phyloP scores from a whole-genome alignment of 495 filamentous ascomycete species.

The Collariella sp. region DNA sequence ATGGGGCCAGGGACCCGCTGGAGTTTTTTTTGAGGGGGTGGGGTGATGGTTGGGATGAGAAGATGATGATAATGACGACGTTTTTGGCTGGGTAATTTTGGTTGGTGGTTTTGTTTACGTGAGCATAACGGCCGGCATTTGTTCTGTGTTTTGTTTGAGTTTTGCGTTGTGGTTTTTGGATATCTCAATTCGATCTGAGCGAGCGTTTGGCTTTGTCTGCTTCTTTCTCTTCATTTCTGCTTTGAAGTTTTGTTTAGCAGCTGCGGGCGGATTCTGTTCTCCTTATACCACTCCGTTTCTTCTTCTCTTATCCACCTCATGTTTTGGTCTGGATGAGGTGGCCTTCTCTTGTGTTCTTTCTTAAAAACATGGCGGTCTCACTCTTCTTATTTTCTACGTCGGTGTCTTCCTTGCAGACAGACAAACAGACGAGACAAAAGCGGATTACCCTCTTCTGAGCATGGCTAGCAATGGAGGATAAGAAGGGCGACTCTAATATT shows the following conservation, averaged over 20 bases:
- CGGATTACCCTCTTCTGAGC: too few species aligned
- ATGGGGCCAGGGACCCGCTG: neutral
- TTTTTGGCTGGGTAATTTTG: neutral
- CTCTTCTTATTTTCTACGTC: neutral
- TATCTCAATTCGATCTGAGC: constrained; percentile 10
- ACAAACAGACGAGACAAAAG: neutral
- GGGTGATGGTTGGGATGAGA: neutral
- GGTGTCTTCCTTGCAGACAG: neutral
- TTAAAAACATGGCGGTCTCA: constrained; percentile 2
- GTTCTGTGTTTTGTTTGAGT: constrained; percentile 4
- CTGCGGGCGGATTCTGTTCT: constrained; percentile 3
- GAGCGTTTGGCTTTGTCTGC: constrained; percentile 17
- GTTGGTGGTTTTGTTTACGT: constrained; percentile 5
- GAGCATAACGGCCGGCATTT: constrained; percentile 9
- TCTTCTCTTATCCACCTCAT: neutral
- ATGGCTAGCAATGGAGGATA: too few species aligned
- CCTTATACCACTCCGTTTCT: constrained; percentile 3
- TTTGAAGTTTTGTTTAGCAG: neutral
- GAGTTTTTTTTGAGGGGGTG: neutral
- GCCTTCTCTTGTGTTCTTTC: neutral
- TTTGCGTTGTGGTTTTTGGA: constrained; percentile 11
- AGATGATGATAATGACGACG: constrained; percentile 19
- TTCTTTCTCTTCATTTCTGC: neutral
- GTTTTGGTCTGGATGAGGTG: neutral
- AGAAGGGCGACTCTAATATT: neutral